Percentiles rank a stretch among this genome's conserved stretches.
These are phyloP conservation scores for Sporothrix pallida DNA, from an alignment of 2,329 filamentous ascomycete species.

Conservation along the genomic window DNA sequence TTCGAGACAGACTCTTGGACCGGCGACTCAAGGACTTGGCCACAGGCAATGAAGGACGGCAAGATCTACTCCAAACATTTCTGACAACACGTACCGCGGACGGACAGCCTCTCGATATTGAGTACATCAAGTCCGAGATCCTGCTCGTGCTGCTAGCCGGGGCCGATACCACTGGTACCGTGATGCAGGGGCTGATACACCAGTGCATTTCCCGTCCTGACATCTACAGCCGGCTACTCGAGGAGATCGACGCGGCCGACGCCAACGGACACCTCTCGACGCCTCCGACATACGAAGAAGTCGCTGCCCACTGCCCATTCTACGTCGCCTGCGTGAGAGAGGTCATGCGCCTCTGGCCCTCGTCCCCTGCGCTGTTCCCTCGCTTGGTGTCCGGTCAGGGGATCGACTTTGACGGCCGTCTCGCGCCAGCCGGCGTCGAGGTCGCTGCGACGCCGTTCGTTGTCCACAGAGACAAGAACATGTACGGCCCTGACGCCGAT, in stretches of 20 bases:
- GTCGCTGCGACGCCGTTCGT: slow-evolving; percentile 67
- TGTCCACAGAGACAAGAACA: slow-evolving; percentile 60
- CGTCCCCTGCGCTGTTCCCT: slow-evolving; percentile 39
- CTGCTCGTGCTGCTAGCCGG: slow-evolving; percentile 57
- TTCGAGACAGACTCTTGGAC: slow-evolving; percentile 59
- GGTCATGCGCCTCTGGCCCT: slow-evolving; percentile 47
- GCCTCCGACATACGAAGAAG: slow-evolving; percentile 47
- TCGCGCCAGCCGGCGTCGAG: slow-evolving; percentile 60
- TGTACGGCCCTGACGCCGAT: slow-evolving; percentile 64
- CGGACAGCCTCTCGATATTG: slow-evolving; percentile 53
- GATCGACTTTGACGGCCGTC: slow-evolving; percentile 38
- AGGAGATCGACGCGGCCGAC: slow-evolving; percentile 50
- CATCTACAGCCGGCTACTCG: slow-evolving; percentile 50
- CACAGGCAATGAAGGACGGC: slow-evolving; percentile 51
- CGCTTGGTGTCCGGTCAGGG: slow-evolving; percentile 34
- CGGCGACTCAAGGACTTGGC: slow-evolving; percentile 56
- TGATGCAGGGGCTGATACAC: slow-evolving; percentile 54
- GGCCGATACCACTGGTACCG: slow-evolving; percentile 61
- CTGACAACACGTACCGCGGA: slow-evolving; percentile 53
- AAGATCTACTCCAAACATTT: slow-evolving; percentile 61
- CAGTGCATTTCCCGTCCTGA: slow-evolving; percentile 55
- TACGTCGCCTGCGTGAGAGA: slow-evolving; percentile 49
- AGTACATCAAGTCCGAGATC: slow-evolving; percentile 60
- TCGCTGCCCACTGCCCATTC: slow-evolving; percentile 45
- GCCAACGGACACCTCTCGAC: slow-evolving; percentile 33